These are phyloP conservation scores for Pyrus communis DNA, from an alignment of 306 rosid species.

Conservation along the genomic window DNA sequence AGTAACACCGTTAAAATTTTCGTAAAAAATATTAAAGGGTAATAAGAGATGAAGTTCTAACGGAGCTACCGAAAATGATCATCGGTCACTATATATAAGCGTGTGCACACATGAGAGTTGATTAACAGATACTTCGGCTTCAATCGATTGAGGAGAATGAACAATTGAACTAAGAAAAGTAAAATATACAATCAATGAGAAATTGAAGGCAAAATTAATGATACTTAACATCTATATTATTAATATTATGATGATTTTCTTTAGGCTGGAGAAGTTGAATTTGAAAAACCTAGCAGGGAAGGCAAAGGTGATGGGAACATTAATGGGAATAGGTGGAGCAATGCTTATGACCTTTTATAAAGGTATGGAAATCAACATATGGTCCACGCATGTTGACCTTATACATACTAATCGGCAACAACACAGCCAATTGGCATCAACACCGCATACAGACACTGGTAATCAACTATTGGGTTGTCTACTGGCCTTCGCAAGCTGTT, in stretches of 20 bases:
- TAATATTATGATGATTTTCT: background rate
- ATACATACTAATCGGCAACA: slow-evolving; percentile 2
- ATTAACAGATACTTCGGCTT: too few species aligned
- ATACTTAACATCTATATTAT: too few species aligned
- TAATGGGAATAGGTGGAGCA: slow-evolving; percentile 68
- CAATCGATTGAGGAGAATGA: too few species aligned
- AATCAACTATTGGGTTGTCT: slow-evolving; percentile 24
- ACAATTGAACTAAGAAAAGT: too few species aligned
- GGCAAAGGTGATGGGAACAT: slow-evolving; percentile 54
- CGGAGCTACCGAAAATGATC: too few species aligned
- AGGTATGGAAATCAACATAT: slow-evolving; percentile 42
- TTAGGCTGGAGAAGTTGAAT: slow-evolving; percentile 47
- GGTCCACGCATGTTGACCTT: slow-evolving; percentile 55
- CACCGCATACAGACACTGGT: background rate
- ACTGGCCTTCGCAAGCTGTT: slow-evolving; percentile 19
- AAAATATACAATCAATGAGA: background rate
- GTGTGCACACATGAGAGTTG: too few species aligned
- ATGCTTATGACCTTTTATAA: slow-evolving; percentile 51
- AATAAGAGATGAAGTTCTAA: too few species aligned
- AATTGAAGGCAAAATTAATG: background rate
- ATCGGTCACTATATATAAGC: too few species aligned
- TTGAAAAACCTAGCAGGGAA: slow-evolving; percentile 35
- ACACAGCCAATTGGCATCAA: slow-evolving; percentile 5
- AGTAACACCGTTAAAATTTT: too few species aligned
- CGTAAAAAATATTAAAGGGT: too few species aligned